phyloP scores from a whole-genome alignment of 441 rosid species.

The Arabidopsis hybrid region DNA sequence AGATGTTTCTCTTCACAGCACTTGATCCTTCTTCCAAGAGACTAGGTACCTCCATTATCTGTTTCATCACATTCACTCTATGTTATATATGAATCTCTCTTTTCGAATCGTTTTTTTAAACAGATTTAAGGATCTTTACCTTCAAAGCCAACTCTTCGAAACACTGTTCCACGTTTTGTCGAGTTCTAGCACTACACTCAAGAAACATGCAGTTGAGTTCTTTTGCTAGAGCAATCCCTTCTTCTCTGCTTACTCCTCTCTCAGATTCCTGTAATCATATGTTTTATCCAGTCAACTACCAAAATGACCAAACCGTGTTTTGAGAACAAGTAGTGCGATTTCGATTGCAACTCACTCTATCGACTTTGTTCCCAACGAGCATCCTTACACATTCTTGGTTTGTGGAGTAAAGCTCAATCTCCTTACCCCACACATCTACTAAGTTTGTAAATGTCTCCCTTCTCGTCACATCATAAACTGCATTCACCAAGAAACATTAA shows the following conservation, averaged over 20 bases:
- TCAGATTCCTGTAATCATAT: conserved; percentile 63
- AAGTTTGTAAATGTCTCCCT: conserved; percentile 73
- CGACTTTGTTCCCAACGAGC: conserved; percentile 85
- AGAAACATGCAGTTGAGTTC: conserved; percentile 67
- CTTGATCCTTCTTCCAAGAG: conserved; percentile 88
- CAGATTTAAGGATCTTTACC: conserved; percentile 45
- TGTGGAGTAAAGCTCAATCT: conserved; percentile 74
- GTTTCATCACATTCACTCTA: conserved; percentile 42
- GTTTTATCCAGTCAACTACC: conserved; percentile 17
- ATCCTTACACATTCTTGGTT: conserved; percentile 72
- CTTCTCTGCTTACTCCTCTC: conserved; percentile 68
- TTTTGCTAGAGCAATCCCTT: conserved; percentile 67
- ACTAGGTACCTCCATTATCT: conserved; percentile 96
- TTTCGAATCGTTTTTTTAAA: neutral
- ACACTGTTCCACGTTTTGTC: conserved; percentile 70
- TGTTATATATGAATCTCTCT: conserved; percentile 24
- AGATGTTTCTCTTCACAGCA: conserved; percentile 66
- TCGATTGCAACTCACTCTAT: conserved; percentile 55
- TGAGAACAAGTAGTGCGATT: neutral
- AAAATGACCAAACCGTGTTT: neutral
- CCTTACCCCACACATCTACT: conserved; percentile 80
- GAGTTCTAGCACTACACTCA: conserved; percentile 80
- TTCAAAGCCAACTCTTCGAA: conserved; percentile 70
- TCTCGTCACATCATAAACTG: conserved; percentile 78
- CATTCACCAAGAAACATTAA: conserved; percentile 35